phyloP scores from a whole-genome alignment of 805 yeast species.

The Groenewaldozyma salmanticensis region DNA sequence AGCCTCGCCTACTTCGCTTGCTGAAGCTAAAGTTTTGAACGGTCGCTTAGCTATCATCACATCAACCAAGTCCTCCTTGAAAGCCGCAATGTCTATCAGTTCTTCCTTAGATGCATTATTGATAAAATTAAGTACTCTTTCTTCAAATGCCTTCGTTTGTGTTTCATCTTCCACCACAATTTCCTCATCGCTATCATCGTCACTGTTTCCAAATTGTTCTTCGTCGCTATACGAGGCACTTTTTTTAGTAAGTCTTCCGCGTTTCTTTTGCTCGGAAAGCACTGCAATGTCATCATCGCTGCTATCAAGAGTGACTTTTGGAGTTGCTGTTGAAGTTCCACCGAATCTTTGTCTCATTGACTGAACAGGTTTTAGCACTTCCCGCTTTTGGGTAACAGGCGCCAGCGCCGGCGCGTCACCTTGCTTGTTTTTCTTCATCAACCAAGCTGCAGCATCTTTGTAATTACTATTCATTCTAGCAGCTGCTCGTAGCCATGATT shows the following conservation, averaged over 20 bases:
- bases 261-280: constrained; percentile 7
- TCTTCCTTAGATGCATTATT: constrained; percentile 71
- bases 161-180: constrained; percentile 4
- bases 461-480: not conserved
- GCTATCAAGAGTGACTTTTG: constrained; percentile 6
- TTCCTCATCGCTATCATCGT: not conserved
- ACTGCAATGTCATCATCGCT: constrained; percentile 7
- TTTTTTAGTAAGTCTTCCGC: not conserved
- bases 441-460: not conserved
- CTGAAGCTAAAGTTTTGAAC: constrained; percentile 40
- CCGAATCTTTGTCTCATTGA: constrained; percentile 30
- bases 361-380: constrained; percentile 20
- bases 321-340: constrained; percentile 4
- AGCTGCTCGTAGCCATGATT: not conserved
- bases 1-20: constrained; percentile 15
- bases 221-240: not conserved
- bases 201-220: not conserved
- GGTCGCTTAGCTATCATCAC: constrained; percentile 63
- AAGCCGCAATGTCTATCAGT: constrained; percentile 68
- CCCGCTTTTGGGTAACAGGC: constrained; percentile 21
- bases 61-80: constrained; percentile 57
- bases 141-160: constrained; percentile 38
- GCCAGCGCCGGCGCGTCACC: constrained; percentile 2
- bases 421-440: not conserved
- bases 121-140: constrained; percentile 62